phyloP scores from a whole-genome alignment of 2,329 filamentous ascomycete genomes.

The Chaetothyriales sp. region DNA sequence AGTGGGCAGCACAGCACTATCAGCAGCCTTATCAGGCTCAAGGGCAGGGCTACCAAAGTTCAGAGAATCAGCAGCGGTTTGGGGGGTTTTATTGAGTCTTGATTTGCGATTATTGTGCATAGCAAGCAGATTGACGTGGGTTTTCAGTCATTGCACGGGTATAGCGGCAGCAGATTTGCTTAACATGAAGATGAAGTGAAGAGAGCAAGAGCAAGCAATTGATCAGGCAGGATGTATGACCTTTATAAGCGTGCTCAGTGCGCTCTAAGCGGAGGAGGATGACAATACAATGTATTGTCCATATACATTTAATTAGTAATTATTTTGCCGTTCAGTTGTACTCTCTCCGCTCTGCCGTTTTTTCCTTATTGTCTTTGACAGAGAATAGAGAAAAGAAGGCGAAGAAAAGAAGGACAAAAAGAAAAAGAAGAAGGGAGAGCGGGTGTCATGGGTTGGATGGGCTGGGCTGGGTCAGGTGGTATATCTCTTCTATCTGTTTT shows the following conservation, averaged over 20 bases:
- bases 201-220: too few relatives aligned
- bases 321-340: too few relatives aligned
- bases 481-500: too few relatives aligned
- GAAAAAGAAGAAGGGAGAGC: too few relatives aligned
- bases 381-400: too few relatives aligned
- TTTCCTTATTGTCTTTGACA: too few relatives aligned
- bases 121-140: background rate
- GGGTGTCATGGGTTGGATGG: too few relatives aligned
- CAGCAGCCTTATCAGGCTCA: too few relatives aligned
- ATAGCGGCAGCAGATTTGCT: background rate
- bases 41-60: too few relatives aligned
- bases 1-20: background rate
- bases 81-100: background rate
- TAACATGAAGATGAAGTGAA: background rate
- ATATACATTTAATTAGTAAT: background rate
- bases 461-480: too few relatives aligned
- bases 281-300: background rate
- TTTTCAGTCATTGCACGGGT: background rate
- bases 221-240: background rate
- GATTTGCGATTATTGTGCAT: background rate
- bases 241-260: background rate
- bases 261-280: background rate
- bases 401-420: too few relatives aligned
- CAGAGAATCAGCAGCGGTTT: background rate
- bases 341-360: too few relatives aligned